Conservation (phyloP, 495 filamentous ascomycete genomes). For the Hypoxylon subgilvum region DNA sequence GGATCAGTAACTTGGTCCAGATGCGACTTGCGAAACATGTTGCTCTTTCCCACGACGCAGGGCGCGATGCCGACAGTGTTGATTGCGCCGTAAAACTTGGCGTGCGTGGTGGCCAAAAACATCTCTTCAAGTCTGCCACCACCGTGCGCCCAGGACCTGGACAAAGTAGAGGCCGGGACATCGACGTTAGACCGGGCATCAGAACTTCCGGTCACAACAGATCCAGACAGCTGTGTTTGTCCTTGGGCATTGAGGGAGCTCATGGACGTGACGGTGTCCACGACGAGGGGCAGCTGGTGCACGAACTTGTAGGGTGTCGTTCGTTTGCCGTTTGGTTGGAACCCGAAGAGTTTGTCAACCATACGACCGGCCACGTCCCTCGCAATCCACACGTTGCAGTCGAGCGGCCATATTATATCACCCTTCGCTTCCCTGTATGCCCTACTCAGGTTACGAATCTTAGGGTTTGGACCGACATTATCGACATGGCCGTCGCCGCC, state of each 20-base stretch:
- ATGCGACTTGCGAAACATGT: slow-evolving; percentile 95
- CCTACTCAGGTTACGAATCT: slow-evolving; percentile 95
- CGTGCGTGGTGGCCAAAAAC: slow-evolving; percentile 92
- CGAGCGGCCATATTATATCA: slow-evolving; percentile 92
- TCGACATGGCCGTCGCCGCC: slow-evolving; percentile 56
- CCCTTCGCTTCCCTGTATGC: slow-evolving; percentile 93
- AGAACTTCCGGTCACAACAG: slow-evolving; percentile 36
- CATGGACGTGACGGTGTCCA: slow-evolving; percentile 66
- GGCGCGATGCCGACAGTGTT: slow-evolving; percentile 90
- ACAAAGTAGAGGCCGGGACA: slow-evolving; percentile 36
- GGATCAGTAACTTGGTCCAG: slow-evolving; percentile 77
- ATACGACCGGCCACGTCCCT: slow-evolving; percentile 79
- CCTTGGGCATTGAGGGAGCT: slow-evolving; percentile 45
- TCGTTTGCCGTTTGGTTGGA: slow-evolving; percentile 45
- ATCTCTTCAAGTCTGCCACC: slow-evolving; percentile 92
- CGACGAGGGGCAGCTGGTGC: slow-evolving; percentile 87
- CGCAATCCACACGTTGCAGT: slow-evolving; percentile 95
- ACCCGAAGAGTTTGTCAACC: slow-evolving; percentile 84
- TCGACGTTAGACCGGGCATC: slow-evolving; percentile 24
- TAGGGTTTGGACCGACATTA: slow-evolving; percentile 90
- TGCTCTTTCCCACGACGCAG: slow-evolving; percentile 95
- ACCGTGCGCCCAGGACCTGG: slow-evolving; percentile 48
- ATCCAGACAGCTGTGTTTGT: slow-evolving; percentile 51
- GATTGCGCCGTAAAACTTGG: slow-evolving; percentile 98
- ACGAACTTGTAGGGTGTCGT: slow-evolving; percentile 85